Conservation (phyloP, 768 basidiomycete species). For the Xanthoconium purpureum region DNA sequence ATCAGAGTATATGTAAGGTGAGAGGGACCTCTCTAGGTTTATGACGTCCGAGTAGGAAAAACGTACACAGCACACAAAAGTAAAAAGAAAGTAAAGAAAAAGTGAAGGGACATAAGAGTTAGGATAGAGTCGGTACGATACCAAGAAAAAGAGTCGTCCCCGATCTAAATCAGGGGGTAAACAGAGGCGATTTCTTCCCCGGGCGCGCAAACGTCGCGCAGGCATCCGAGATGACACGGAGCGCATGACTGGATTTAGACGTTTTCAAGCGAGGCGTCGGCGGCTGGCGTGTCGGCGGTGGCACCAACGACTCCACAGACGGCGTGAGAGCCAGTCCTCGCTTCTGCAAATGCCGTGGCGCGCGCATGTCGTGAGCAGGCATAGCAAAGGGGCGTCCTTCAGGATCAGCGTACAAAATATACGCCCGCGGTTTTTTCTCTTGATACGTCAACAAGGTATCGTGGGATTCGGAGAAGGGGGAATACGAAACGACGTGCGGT, state of each 20-base stretch:
- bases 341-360: conserved; percentile 11
- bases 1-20: not conserved
- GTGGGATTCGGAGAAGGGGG: conserved; percentile 7
- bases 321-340: conserved; percentile 8
- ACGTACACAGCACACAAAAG: not conserved
- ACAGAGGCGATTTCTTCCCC: conserved; percentile 11
- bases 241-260: conserved; percentile 15
- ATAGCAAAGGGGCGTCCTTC: conserved; percentile 13
- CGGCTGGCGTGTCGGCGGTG: not conserved
- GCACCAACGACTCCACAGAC: conserved; percentile 2
- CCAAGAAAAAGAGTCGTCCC: not conserved
- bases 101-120: not conserved
- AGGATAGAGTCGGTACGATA: not conserved
- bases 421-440: conserved; percentile 11
- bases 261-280: conserved; percentile 6
- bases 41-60: not conserved
- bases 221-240: conserved; percentile 28
- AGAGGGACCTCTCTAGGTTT: not conserved
- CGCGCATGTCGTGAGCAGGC: conserved; percentile 7
- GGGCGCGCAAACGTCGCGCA: conserved; percentile 18
- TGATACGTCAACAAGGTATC: conserved; percentile 5
- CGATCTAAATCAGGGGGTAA: not conserved
- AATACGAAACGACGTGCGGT: conserved; percentile 1
- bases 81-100: not conserved
- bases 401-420: conserved; percentile 19